Evolutionary conservation across 2,329 filamentous ascomycete species (phyloP), one percentile per base, ranked within the genome.

Genomic region (Fonsecaea monophora): DNA sequence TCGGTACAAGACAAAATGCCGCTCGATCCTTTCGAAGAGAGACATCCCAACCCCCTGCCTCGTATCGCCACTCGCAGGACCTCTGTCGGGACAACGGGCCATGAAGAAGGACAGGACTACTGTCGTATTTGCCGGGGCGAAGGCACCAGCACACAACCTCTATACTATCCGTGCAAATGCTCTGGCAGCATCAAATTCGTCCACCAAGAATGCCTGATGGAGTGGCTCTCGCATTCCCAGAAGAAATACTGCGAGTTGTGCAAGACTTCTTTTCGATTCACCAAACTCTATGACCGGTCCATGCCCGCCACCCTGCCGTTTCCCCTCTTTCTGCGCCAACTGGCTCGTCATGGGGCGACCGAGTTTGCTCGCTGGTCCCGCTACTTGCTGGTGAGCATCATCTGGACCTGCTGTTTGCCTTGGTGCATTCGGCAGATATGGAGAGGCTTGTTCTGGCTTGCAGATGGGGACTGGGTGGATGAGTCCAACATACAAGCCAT

Each of bases 201-300:
- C 68, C 95, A 99, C 78, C 95, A 99, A 80, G 92, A 96, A 77
- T 99, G 95, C 78, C 82, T 99, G 79, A 97, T 99, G 90, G 94
- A 98, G 80, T 99, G 95, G 95, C 85, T 99, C 25, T 94, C 93
- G 58, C 96, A 99, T 79, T 98, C 95, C 1, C 94, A 99, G 78
- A 99, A 99, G 86, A 98, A 98, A 79, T 92, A 99, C 83, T 99
- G 96, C 84, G 95, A 99, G 82, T 89, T 99, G 40, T 99, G 95
- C 88, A 99, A 99, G 82, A 99, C 95, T 2, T 90, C 94, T 0
- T 99, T 98, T 77, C 91, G 93, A 68, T 99, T 99, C 82, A 99
- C 95, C 61, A 99, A 99, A 80, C 87, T 99, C 45, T 99, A 99
- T 82, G 89, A 94, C 68, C 92, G 93, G 3, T 87, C 94, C 75